Evolutionary conservation across 345 rosid genomes (phyloP).

Genomic region (Pugionium dolabratum): DNA sequence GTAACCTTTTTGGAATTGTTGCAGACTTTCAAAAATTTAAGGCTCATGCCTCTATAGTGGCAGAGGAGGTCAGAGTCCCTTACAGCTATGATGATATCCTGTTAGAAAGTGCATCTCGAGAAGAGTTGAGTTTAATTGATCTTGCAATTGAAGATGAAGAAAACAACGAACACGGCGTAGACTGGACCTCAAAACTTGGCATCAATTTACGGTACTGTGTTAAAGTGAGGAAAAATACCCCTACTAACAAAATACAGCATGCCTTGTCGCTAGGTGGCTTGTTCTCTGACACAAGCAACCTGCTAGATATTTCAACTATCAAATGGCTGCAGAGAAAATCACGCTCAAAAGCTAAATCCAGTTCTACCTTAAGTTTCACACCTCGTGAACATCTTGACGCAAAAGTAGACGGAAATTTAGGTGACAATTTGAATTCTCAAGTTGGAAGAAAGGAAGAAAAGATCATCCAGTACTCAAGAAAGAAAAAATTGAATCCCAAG

Average conservation of each 20-base stretch:
- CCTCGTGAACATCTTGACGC: conserved; percentile 45
- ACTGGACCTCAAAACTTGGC: conserved; percentile 90
- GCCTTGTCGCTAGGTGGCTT: conserved; percentile 75
- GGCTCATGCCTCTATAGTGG: conserved; percentile 75
- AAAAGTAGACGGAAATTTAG: conserved; percentile 35
- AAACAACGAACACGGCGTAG: conserved; percentile 55
- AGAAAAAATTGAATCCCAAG: conserved; percentile 60
- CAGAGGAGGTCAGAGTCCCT: conserved; percentile 66
- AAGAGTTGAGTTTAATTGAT: conserved; percentile 79
- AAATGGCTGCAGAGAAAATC: conserved; percentile 77
- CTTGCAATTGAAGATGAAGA: conserved; percentile 77
- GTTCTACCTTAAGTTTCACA: conserved; percentile 38
- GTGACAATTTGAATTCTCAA: conserved; percentile 36
- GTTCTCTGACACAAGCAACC: conserved; percentile 50
- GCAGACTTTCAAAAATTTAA: conserved; percentile 90
- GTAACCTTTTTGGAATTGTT: conserved; percentile 32
- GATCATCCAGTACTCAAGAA: conserved; percentile 78
- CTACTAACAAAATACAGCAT: conserved; percentile 69
- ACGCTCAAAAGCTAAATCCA: conserved; percentile 64
- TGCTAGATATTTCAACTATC: conserved; percentile 49
- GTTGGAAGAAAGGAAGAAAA: conserved; percentile 48
- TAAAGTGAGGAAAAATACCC: conserved; percentile 71
- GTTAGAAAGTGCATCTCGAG: conserved; percentile 60
- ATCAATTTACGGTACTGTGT: conserved; percentile 77
- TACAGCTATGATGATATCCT: conserved; percentile 67